Base-by-base conservation (phyloP, 78 protist species). In the Pigoraptor vietnamica region DNA sequence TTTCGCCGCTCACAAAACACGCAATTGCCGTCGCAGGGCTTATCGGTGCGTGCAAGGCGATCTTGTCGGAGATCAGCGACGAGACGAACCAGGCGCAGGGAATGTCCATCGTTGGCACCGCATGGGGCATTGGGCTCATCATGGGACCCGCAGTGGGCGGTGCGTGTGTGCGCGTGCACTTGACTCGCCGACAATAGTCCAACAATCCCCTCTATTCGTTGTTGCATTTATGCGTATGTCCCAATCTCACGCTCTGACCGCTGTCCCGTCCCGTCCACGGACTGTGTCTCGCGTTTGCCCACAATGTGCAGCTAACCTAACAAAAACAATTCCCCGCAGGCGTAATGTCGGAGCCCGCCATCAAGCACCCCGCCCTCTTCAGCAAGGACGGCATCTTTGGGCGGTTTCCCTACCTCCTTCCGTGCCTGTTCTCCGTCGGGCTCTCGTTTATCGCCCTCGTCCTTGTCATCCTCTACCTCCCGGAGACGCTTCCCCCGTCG, bases 331-430 rank as follows among this genome's bases (percentile, higher is more conserved):
- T n/a, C n/a, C n/a, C n/a, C n/a, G 14, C 6, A 48, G 67, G 67
- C 6, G 14, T 48, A 6, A 21, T 48, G 67, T 48, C 67, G 67
- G 67, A 48, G 67, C 84, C 93, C 86, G 92, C 94, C 91, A 24
- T 24, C 32, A 37, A 86, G 29, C 89, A 89, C n/a, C 93, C 93
- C 40, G n/a, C 34, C 1, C 9, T 32, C 40, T 88, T 94, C 82
- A 24, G 55, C 39, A 25, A 37, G 21, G 88, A 37, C 35, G 6
- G 79, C 14, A 24, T 92, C 24, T 29, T 94, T 34, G 92, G 94
- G 29, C 37, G 79, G 37, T 90, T 81, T 38, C 95, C 95, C 48
- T 94, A 94, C 81, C 56, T 94, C 34, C 81, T 92, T 33, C 94
- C 94, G 48, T 90, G 90, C 67, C 19, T 92, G 21, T 86, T 94